Conservation (phyloP, 2,329 filamentous ascomycete genomes). For the Botrytis pseudocinerea region DNA sequence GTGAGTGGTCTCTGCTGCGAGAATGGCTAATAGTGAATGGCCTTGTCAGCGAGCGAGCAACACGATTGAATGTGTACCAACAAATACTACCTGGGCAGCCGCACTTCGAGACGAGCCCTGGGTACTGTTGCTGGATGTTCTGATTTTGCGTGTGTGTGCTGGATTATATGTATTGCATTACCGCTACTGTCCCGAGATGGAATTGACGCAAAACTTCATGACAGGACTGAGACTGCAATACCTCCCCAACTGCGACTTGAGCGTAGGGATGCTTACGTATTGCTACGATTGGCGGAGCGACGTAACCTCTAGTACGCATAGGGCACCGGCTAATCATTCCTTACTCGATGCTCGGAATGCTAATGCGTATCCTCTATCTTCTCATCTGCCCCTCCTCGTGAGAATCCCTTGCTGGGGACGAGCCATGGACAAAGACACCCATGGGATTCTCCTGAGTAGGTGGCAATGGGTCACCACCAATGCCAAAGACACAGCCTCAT, state of each 20-base stretch:
- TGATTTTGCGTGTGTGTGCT: background rate
- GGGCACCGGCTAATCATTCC: background rate
- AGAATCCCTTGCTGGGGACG: too few species aligned
- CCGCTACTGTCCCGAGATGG: background rate
- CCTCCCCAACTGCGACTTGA: background rate
- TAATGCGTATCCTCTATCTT: background rate
- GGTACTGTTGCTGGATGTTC: background rate
- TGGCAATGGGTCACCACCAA: too few species aligned
- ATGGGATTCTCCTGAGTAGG: too few species aligned
- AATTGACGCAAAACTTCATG: too few species aligned
- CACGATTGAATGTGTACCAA: background rate
- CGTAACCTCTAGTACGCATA: background rate
- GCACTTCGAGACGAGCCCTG: background rate
- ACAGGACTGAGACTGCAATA: too few species aligned
- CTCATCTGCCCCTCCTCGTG: background rate
- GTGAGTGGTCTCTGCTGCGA: background rate
- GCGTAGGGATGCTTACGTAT: background rate
- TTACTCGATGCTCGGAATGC: background rate
- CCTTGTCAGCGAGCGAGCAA: background rate
- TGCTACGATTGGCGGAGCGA: too few species aligned
- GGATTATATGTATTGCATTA: background rate
- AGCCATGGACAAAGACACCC: too few species aligned
- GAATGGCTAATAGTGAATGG: background rate
- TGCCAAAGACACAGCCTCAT: too few species aligned
- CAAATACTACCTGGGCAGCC: background rate